Base-by-base conservation (phyloP, 2,329 filamentous ascomycete genomes). In the Pseudocercospora ulei region DNA sequence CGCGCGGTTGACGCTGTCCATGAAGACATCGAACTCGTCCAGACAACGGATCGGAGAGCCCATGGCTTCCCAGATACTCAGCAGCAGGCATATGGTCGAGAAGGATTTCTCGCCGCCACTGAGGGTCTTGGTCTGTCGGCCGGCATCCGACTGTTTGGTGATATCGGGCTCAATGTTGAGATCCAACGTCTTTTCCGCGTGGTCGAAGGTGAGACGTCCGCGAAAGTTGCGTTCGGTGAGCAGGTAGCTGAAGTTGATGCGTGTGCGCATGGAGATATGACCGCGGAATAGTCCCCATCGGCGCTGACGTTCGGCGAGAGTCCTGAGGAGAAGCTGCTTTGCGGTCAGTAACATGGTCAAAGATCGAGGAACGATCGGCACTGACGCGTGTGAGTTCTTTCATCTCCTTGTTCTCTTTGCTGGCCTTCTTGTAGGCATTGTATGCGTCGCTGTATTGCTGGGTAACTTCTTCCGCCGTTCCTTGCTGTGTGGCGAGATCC, bases 11-110 rank as follows among this genome's bases (percentile, higher is more conserved):
- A 96, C 84, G 51, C 81, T 85, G 63, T 98, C 90, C 90, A 98
- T 98, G 69, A 95, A 98, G 19, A 98, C 90, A 59, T 98, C 90
- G 57, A 96, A 98, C 63, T 98, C 90, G 62, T 98, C 90, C 38
- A 98, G 70, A 56, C 90, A 98, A 38, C 90, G 77, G 44, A 98
- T 80, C 0, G 87, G 88, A 11, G 86, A 92, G 7, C 90, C 88
- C 80, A 98, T 98, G 18, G 90, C 88, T 58, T 98, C 90, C 90
- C 90, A 98, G 11, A 98, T 80, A 2, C 86, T 77, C 19, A 98
- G 71, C 38, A 98, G 67, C 52, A 98, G 73, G 63, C 90, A 98
- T 43, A 96, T 92, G 3, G 88, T 94, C 3, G 87, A 92, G 61
- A 96, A 98, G 0, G 88, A 96, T 61, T 98, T 98, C 60, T 98